These are phyloP conservation scores for Isatis tinctoria DNA, from an alignment of 345 rosid genomes.

Conservation along the genomic window DNA sequence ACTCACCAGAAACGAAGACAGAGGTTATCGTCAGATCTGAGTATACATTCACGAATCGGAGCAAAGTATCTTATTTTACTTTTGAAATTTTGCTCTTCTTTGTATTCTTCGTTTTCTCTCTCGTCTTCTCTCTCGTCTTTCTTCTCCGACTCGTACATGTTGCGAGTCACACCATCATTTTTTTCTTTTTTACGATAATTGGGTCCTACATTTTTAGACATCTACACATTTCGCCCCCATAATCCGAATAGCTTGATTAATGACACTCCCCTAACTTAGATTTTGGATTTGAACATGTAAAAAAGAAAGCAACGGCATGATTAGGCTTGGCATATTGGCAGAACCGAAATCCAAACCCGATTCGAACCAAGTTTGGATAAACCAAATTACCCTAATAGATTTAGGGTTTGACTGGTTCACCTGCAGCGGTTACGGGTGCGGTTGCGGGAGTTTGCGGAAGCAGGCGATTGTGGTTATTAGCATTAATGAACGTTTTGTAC, in stretches of 20 bases:
- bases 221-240: background rate
- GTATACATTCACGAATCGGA: background rate
- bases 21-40: background rate
- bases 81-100: background rate
- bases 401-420: too few species aligned
- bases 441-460: too few species aligned
- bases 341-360: too few species aligned
- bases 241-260: background rate
- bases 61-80: background rate
- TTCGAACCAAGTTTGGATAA: too few species aligned
- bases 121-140: background rate
- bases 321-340: too few species aligned
- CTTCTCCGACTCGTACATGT: background rate
- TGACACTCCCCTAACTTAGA: too few species aligned
- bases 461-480: too few species aligned
- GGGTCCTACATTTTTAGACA: background rate
- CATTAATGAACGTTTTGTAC: too few species aligned
- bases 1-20: background rate
- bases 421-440: too few species aligned
- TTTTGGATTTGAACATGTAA: too few species aligned
- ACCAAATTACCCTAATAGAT: too few species aligned
- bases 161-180: background rate
- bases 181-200: background rate
- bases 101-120: background rate
- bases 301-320: too few species aligned